Evolutionary conservation across 2,329 filamentous ascomycete genomes (phyloP), one percentile per base, ranked within the genome.

Genomic region (Pseudogymnoascus sp.): DNA sequence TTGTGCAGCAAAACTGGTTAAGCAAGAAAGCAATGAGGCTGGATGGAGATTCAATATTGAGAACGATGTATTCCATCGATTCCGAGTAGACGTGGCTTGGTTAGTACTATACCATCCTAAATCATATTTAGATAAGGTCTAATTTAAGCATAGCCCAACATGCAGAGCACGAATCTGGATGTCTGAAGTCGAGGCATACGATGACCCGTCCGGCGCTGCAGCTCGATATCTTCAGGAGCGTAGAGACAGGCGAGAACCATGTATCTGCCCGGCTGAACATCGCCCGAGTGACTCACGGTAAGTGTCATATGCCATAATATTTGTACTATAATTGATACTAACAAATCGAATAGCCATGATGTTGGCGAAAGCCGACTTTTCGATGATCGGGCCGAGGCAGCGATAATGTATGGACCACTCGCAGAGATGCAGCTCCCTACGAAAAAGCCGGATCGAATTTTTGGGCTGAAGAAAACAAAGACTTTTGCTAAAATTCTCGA

Each of bases 61-160:
- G 59, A n/a, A 26, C 13, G 19, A 26, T 40, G 33, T 61, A 10
- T 42, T 61, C 23, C 59, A 42, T 17, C 64, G 64, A 60, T 65
- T 65, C 26, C 33, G 42, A 46, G 61, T 64, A 59, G 64, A 65
- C 61, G 63, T 65, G 60, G 64, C 63, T 60, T 65, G 64, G 63
- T 64, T 61, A 64, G 40, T 50, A 29, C 10, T 50, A 19, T 7
- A 29, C 9, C 13, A 35, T 4, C 46, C 23, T 40, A 11, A 21
- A 46, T 62, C 13, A 60, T 31, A 40, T 62, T 44, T 4, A 29
- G 35, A 38, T 13, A 23, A 59, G 33, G n/a, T 29, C 63, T 64
- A 35, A 64, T 59, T 31, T 56, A 35, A 62, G 15, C 46, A 56
- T 31, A 64, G 62, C 33, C 60, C 60, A 29, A 64, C 62, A 46